Evolutionary conservation across 768 basidiomycete species (phyloP).

Genomic region (Heimioporus sp.): DNA sequence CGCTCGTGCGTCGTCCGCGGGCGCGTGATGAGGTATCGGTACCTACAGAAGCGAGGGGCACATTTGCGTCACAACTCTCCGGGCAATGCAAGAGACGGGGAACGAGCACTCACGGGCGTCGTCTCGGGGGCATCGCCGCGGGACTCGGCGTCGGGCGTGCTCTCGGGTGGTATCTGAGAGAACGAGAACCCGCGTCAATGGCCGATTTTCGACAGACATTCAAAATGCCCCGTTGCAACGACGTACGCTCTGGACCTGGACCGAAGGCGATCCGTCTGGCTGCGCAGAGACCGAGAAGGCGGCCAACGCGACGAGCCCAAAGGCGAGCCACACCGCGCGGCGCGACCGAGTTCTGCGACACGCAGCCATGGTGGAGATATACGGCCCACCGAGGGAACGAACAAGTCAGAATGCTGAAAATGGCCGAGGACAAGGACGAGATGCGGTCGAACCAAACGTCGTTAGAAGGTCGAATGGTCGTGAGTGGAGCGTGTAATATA

Average conservation of each 20-base stretch:
- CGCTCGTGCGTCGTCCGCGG: constrained; percentile 39
- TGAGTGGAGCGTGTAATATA: background rate
- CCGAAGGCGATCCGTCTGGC: constrained; percentile 12
- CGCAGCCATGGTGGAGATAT: constrained; percentile 13
- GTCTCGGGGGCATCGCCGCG: constrained; percentile 10
- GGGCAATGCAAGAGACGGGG: background rate
- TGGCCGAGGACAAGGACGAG: too few species aligned
- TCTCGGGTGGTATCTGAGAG: constrained; percentile 15
- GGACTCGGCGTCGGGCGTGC: constrained; percentile 1
- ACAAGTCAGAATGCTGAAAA: too few species aligned
- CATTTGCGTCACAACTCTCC: background rate
- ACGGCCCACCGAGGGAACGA: too few species aligned
- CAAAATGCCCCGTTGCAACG: too few species aligned
- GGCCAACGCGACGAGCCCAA: constrained; percentile 54
- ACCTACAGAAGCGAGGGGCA: too few species aligned
- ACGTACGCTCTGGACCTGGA: constrained; percentile 13
- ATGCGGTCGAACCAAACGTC: background rate
- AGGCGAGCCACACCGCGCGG: constrained; percentile 59
- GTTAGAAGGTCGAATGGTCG: too few species aligned
- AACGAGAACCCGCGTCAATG: background rate
- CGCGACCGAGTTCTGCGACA: constrained; percentile 25
- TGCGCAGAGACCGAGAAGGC: constrained; percentile 46
- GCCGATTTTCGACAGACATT: too few species aligned
- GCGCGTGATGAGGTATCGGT: constrained; percentile 12
- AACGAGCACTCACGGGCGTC: constrained; percentile 10